A percentile compares a stretch with the other conserved stretches of the same genome.
These are phyloP conservation scores for Reticulomyxa filosa DNA, from an alignment of 78 protist species.

Conservation along the genomic window DNA sequence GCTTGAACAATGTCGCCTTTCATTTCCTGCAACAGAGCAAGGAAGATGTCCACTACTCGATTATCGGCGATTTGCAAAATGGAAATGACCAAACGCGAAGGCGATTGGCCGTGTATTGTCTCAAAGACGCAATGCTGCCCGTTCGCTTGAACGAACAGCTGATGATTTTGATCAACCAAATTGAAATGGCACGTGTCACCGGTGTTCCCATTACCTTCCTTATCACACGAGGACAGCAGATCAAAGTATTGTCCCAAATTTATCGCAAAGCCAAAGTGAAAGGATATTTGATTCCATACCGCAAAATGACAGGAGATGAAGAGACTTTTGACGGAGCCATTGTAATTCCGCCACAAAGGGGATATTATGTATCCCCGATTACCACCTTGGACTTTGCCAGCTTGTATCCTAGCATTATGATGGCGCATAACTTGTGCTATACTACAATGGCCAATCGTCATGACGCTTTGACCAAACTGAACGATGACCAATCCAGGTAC, in stretches of 20 bases:
- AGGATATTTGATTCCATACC: conserved; percentile 53
- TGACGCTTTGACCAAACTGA: neutral
- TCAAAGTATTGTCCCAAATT: conserved; percentile 90
- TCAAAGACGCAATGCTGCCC: conserved; percentile 93
- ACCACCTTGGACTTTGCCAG: conserved; percentile 94
- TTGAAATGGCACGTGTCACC: conserved; percentile 98
- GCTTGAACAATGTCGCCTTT: conserved; percentile 82
- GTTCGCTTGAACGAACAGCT: conserved; percentile 77
- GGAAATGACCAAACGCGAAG: conserved; percentile 82
- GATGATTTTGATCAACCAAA: conserved; percentile 73
- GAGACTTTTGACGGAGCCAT: conserved; percentile 39
- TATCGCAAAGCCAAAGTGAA: conserved; percentile 54
- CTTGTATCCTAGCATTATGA: conserved; percentile 99
- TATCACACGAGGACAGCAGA: conserved; percentile 84
- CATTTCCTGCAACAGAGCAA: conserved; percentile 91
- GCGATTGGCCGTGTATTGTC: conserved; percentile 91
- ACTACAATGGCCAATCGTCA: conserved; percentile 57
- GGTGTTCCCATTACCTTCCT: conserved; percentile 84
- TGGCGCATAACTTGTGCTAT: conserved; percentile 97
- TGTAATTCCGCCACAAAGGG: conserved; percentile 58
- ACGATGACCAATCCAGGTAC: conserved; percentile 14
- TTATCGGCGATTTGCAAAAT: conserved; percentile 72
- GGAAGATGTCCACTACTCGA: conserved; percentile 94
- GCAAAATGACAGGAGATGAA: neutral
- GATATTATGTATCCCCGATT: conserved; percentile 56